Evolutionary conservation across 192 early-diverging fungal species (phyloP), one percentile per base, ranked within the genome.

Genomic region (Linnemannia hyalina): DNA sequence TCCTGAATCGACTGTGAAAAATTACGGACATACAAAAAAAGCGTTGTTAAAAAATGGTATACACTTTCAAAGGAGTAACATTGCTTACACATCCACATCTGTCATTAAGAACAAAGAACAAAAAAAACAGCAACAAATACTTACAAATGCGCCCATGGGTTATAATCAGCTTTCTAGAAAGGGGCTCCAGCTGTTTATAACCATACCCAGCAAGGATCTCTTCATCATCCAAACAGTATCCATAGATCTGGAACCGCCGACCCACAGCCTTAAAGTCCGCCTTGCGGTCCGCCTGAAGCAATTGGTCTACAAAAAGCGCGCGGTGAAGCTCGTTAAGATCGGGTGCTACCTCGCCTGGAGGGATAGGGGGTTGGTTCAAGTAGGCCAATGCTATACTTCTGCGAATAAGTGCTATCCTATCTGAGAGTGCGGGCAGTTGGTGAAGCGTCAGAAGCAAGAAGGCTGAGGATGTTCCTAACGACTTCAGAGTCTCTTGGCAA

Each of bases 191-290:
- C 0, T 65, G 76, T 1, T 42, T 38, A n/a, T 71, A 75, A 0
- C 79, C 84, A 69, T 86, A 86, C 6, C 49, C 42, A 6, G 84
- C 75, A 75, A 86, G 77, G 63, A 86, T 78, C 23, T 75, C 71
- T 20, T 86, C 84, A 32, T 86, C 84, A 63, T 86, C 84, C 41
- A 86, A 26, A 75, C 84, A 86, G 68, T 74, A 86, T 10, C 75
- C 69, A 68, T 78, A 70, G 36, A 86, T 68, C 41, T 86, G 75
- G 6, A 75, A 47, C 46, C 84, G 75, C 1, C 75, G 76, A 6
- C 84, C 84, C 11, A 86, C 65, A 7, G 71, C 72, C 54, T 32
- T 74, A 36, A 81, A 81, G n/a, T 80, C 44, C 49, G 84, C 77
- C 41, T 80, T 35, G 16, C 75, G 38, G 15, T 46, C 63, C 20